A percentile compares a stretch with the other conserved stretches of the same genome.
These are phyloP conservation scores for Coriaria nepalensis DNA, from an alignment of 306 rosid genomes.

Conservation along the genomic window DNA sequence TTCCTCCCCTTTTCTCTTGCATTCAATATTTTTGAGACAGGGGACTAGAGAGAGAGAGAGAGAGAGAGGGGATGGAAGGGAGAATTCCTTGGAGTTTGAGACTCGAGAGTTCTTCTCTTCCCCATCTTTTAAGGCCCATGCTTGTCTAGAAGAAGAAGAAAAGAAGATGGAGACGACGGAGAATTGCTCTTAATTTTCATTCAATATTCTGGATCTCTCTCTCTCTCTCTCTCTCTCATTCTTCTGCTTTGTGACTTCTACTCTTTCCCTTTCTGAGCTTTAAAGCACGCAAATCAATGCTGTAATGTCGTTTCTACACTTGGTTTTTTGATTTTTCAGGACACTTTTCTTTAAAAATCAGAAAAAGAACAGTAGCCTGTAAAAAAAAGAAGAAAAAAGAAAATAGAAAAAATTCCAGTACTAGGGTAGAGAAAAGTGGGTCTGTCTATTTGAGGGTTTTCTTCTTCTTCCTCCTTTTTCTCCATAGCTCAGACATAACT, in stretches of 20 bases:
- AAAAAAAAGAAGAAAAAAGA: too few species aligned
- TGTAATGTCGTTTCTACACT: constrained; percentile 27
- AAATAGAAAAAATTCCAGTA: constrained; percentile 5
- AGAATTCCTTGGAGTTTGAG: constrained; percentile 57
- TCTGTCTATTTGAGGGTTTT: not conserved
- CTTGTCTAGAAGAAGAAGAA: constrained; percentile 40
- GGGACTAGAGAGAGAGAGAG: constrained; percentile 26
- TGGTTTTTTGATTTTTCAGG: constrained; percentile 12
- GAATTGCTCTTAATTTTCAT: constrained; percentile 7
- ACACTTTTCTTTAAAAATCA: constrained; percentile 21
- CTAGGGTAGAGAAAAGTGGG: constrained; percentile 1
- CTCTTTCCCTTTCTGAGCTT: constrained; percentile 29
- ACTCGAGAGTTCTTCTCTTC: constrained; percentile 15
- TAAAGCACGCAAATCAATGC: constrained; percentile 57
- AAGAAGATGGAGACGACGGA: constrained; percentile 15
- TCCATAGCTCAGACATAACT: constrained; percentile 16
- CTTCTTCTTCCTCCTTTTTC: constrained; percentile 11
- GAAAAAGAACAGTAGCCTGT: too few species aligned
- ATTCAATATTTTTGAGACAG: constrained; percentile 17
- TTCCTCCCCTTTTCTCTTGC: constrained; percentile 21
- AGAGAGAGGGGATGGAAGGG: constrained; percentile 28
- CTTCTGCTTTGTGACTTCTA: constrained; percentile 18
- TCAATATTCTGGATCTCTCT: too few species aligned
- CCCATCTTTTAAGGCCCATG: constrained; percentile 87
- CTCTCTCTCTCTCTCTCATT: not conserved